phyloP scores from a whole-genome alignment of 495 filamentous ascomycete species.

The Trichocladium uniseriatum region DNA sequence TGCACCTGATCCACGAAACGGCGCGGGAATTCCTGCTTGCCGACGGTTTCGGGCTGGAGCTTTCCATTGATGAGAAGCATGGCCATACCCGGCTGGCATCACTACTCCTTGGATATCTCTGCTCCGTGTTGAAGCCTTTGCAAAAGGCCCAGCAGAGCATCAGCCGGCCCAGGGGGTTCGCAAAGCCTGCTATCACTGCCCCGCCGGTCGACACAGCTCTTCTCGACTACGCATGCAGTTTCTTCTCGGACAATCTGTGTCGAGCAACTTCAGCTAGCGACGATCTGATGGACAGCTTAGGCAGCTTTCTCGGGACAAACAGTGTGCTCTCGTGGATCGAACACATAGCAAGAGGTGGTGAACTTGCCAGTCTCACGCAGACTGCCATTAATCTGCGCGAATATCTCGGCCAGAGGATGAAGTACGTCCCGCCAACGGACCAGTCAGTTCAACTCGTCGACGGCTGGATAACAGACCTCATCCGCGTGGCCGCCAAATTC shows the following conservation, averaged over 20 bases:
- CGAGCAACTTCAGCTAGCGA: conserved; percentile 12
- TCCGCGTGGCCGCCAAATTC: conserved; percentile 29
- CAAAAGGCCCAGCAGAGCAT: conserved; percentile 2
- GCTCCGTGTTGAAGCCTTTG: conserved; percentile 8
- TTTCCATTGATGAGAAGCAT: conserved; percentile 10
- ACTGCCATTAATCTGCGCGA: conserved; percentile 23
- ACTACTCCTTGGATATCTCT: conserved; percentile 19
- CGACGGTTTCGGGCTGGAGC: conserved; percentile 3
- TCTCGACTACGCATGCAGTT: conserved; percentile 20
- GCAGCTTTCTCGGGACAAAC: conserved; percentile 14
- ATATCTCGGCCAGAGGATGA: conserved; percentile 18
- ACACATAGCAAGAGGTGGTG: conserved; percentile 13
- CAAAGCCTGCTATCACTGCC: neutral
- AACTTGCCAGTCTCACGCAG: conserved; percentile 13
- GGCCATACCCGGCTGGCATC: conserved; percentile 18
- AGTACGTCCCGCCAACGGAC: conserved; percentile 20
- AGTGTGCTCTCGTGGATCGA: conserved; percentile 26
- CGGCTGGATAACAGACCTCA: conserved; percentile 26
- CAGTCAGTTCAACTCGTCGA: conserved; percentile 10
- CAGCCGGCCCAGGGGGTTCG: neutral
- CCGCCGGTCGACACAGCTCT: conserved; percentile 8
- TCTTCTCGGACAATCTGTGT: conserved; percentile 25
- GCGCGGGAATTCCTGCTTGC: conserved; percentile 26
- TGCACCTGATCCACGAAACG: conserved; percentile 28
- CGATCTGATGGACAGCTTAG: conserved; percentile 11